phyloP scores from a whole-genome alignment of 768 basidiomycete species.

The Kwoniella bestiolae region DNA sequence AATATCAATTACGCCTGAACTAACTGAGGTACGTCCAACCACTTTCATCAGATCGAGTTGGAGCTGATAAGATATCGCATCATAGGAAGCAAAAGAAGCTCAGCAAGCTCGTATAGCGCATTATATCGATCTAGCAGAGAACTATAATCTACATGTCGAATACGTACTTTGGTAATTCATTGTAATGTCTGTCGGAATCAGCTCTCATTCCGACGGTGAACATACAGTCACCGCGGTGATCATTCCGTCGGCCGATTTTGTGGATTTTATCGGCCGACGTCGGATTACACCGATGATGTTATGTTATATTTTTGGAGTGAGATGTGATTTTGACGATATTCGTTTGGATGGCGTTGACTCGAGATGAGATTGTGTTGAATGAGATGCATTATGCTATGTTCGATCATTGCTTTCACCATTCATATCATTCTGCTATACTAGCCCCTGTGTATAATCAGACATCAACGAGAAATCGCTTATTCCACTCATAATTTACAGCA shows the following conservation, averaged over 20 bases:
- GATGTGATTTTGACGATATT: slow-evolving; percentile 8
- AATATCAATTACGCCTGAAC: not conserved
- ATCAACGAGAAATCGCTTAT: no score
- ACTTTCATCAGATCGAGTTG: no score
- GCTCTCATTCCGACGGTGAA: slow-evolving; percentile 4
- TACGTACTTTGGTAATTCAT: slow-evolving; percentile 15
- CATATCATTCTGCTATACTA: no score
- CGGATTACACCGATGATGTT: not conserved
- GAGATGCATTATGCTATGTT: no score
- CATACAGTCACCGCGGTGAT: not conserved
- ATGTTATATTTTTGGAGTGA: slow-evolving; percentile 2
- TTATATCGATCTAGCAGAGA: slow-evolving; percentile 18
- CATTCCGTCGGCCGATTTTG: not conserved
- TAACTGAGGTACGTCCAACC: not conserved
- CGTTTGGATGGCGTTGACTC: slow-evolving; percentile 7
- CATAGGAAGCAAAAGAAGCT: slow-evolving; percentile 19
- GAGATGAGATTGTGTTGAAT: no score
- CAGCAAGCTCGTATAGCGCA: slow-evolving; percentile 20
- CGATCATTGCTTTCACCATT: no score
- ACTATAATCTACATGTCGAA: slow-evolving; percentile 21
- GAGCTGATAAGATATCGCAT: not conserved
- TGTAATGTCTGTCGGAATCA: not conserved
- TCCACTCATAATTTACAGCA: no score
- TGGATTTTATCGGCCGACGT: not conserved
- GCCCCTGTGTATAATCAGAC: no score